Percentiles rank a stretch among this genome's conserved stretches.
Conservation (phyloP, 106 monocot species). For the Phalaenopsis aphrodite region DNA sequence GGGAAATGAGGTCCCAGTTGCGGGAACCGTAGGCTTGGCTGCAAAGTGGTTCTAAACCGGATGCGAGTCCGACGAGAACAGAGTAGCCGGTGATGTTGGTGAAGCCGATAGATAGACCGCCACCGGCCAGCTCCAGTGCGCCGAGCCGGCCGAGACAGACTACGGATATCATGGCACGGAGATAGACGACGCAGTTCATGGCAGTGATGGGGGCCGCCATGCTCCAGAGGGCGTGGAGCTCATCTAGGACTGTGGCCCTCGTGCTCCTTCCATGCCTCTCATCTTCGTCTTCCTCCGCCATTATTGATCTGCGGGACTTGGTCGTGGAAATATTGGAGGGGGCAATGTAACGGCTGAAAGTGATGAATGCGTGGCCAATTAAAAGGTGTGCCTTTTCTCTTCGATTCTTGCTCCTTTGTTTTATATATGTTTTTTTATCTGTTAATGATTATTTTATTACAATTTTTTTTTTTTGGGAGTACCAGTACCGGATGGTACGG, state of each 20-base stretch:
- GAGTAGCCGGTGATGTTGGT: conserved; percentile 99
- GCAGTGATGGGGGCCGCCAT: conserved; percentile 67
- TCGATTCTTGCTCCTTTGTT: too few species aligned
- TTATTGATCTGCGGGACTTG: not conserved
- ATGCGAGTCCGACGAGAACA: conserved; percentile 82
- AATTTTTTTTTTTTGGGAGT: too few species aligned
- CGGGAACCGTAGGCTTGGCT: conserved; percentile 71
- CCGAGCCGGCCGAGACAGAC: conserved; percentile 85
- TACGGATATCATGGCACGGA: conserved; percentile 82
- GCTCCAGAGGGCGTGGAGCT: conserved; percentile 45
- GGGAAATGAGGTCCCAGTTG: conserved; percentile 67
- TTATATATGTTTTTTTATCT: too few species aligned
- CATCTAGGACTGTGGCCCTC: conserved; percentile 8
- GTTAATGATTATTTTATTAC: too few species aligned
- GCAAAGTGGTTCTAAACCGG: conserved; percentile 91
- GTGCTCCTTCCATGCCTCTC: not conserved
- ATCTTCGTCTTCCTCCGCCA: not conserved
- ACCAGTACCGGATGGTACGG: too few species aligned
- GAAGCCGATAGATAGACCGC: conserved; percentile 86
- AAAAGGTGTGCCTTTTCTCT: too few species aligned
- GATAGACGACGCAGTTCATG: conserved; percentile 73
- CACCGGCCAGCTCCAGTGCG: conserved; percentile 76
- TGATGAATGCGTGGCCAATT: too few species aligned
- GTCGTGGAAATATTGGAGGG: not conserved
- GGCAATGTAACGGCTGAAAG: too few species aligned